Conservation (phyloP, 805 yeast species). For the Metschnikowia amazonensis region DNA sequence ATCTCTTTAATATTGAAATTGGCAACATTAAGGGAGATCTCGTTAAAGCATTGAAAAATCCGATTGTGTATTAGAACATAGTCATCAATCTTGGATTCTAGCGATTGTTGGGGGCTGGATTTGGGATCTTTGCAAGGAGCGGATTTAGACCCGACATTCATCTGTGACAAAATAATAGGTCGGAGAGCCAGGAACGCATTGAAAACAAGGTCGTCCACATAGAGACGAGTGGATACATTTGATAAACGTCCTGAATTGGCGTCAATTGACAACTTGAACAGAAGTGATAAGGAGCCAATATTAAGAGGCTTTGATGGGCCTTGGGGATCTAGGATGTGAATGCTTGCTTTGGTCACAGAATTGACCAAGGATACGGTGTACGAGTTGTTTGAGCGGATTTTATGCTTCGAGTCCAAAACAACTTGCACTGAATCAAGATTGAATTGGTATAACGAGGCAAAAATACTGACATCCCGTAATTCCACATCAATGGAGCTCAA, state of each 20-base stretch:
- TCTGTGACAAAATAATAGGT: neutral
- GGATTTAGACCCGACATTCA: neutral
- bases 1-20: constrained; percentile 10
- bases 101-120: neutral
- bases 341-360: neutral
- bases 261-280: constrained; percentile 6
- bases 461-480: neutral
- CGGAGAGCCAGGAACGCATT: constrained; percentile 8
- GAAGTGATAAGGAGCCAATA: constrained; percentile 9
- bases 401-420: neutral
- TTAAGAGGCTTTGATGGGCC: neutral
- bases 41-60: constrained; percentile 12
- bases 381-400: neutral
- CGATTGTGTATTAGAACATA: constrained; percentile 9
- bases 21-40: constrained; percentile 13
- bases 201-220: constrained; percentile 12
- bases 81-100: constrained; percentile 1
- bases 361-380: neutral
- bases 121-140: neutral
- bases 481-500: constrained; percentile 9
- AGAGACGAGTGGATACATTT: constrained; percentile 8
- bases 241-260: constrained; percentile 9
- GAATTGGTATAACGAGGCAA: neutral
- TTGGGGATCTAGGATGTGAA: neutral
- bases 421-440: constrained; percentile 2